Evolutionary conservation across 257 asterid species (phyloP), one percentile per base, ranked within the genome.

Genomic region (Echium plantagineum): DNA sequence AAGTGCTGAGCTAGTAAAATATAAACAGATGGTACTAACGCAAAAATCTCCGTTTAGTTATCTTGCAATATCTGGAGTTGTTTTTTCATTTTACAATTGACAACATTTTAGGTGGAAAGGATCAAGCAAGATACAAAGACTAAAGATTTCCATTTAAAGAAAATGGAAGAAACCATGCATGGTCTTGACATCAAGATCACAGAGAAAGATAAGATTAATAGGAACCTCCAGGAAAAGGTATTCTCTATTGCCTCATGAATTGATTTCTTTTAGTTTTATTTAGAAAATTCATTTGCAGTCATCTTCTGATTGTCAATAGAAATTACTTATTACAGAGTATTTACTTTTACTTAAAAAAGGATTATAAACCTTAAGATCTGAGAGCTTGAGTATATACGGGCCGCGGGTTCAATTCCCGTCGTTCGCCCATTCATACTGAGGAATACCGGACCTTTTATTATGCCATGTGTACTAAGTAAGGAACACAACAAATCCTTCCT

Each of bases 161-260:
- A 76, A 83, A 71, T 93, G 81, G 98, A 93, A 84, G 99, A 89
- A 69, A 78, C 83, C 38, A 68, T 84, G 78, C 84, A 86, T 70
- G 90, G 85, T 51, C 83, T 93, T 54, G 97, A 89, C 73, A 73
- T 74, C 15, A 93, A 78, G 80, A 55, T 89, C 21, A 93, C 86
- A 74, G 96, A 93, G 66, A 86, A 77, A 74, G 99, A 89, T 47
- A 32, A 71, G 69, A 89, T 77, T 70, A 83, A 72, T 75, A 74
- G 83, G 77, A 86, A 69, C 80, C 78, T 89, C 63, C 99, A 93
- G 77, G 99, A 93, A 55, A 93, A 89, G 99, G 99, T 93, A 71
- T 19, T 13, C 28, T 19, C 35, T 0, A 17, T 55, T 13, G 26
- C 26, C n/a, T 17, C 21, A 1, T 55, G 12, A 21, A 61, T 63